Conservation (phyloP, 169 alveolate genomes). For the Cyclospora cayetanensis region DNA sequence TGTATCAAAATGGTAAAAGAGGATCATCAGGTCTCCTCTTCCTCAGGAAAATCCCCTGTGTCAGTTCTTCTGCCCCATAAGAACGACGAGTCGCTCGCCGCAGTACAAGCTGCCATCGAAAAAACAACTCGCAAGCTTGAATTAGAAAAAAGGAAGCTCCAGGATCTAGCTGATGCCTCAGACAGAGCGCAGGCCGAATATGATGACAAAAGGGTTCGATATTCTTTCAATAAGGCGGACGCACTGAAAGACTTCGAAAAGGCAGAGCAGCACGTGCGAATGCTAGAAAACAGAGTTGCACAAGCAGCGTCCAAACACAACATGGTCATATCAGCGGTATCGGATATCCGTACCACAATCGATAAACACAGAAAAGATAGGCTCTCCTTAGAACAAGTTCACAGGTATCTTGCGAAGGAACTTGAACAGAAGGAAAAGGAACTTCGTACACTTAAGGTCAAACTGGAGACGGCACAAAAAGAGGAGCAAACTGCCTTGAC, state of each 20-base stretch:
- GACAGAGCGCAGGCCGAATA: constrained; percentile 43
- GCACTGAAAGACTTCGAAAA: neutral
- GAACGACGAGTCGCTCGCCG: constrained; percentile 2
- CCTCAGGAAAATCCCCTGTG: neutral
- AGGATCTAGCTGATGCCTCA: constrained; percentile 16
- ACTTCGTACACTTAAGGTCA: neutral
- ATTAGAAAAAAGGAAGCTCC: constrained; percentile 39
- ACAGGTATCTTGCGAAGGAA: neutral
- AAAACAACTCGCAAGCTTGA: constrained; percentile 39
- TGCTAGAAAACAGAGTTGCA: constrained; percentile 35
- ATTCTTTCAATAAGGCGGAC: constrained; percentile 32
- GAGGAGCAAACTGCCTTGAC: neutral
- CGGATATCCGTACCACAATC: neutral
- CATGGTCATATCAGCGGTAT: neutral
- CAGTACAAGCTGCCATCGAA: constrained; percentile 29
- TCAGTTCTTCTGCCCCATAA: neutral
- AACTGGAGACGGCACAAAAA: neutral
- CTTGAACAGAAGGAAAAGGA: neutral
- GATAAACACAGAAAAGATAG: constrained; percentile 56
- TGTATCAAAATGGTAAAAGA: neutral
- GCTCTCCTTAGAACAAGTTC: constrained; percentile 16
- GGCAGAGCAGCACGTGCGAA: constrained; percentile 31
- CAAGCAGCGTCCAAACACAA: constrained; percentile 1
- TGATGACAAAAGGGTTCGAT: constrained; percentile 29
- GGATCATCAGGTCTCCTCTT: neutral